Evolutionary conservation across 345 rosid species (phyloP).

Genomic region (Camelina sativa): DNA sequence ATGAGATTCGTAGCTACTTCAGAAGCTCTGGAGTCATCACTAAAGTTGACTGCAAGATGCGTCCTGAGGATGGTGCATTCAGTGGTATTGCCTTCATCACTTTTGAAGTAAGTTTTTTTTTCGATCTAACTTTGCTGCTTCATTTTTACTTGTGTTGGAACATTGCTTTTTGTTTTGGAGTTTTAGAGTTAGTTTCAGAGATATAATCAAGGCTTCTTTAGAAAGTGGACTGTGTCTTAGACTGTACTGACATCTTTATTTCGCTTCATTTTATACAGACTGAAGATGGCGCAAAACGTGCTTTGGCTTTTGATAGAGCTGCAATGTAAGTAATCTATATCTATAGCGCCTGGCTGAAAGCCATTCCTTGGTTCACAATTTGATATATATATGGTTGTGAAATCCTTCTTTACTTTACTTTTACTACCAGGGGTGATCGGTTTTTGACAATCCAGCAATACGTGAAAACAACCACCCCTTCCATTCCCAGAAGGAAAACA

Average conservation of each 20-base stretch:
- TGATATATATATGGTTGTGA: neutral
- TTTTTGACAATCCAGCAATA: slow-evolving; percentile 82
- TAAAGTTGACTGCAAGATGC: slow-evolving; percentile 80
- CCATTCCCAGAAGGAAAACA: slow-evolving; percentile 43
- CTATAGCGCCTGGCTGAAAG: neutral
- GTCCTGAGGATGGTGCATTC: slow-evolving; percentile 86
- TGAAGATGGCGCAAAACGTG: slow-evolving; percentile 81
- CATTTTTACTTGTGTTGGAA: slow-evolving; percentile 1
- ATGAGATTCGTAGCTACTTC: slow-evolving; percentile 83
- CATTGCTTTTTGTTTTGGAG: slow-evolving; percentile 10
- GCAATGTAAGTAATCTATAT: slow-evolving; percentile 65
- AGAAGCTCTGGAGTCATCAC: slow-evolving; percentile 79
- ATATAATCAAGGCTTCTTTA: slow-evolving; percentile 7
- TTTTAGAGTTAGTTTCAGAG: slow-evolving; percentile 3
- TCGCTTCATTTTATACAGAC: slow-evolving; percentile 47
- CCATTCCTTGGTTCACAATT: neutral
- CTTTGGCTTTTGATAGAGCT: slow-evolving; percentile 77
- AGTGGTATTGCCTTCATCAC: slow-evolving; percentile 84
- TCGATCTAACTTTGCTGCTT: neutral
- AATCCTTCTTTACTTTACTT: slow-evolving; percentile 32
- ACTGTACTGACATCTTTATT: slow-evolving; percentile 1
- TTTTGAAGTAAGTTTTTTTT: slow-evolving; percentile 59
- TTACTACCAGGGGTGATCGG: slow-evolving; percentile 74
- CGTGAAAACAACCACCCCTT: slow-evolving; percentile 48
- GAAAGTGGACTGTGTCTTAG: slow-evolving; percentile 2